Evolutionary conservation across 139 green algal species (phyloP), one percentile per base, ranked within the genome.

Genomic region (Nannochloris sp.): DNA sequence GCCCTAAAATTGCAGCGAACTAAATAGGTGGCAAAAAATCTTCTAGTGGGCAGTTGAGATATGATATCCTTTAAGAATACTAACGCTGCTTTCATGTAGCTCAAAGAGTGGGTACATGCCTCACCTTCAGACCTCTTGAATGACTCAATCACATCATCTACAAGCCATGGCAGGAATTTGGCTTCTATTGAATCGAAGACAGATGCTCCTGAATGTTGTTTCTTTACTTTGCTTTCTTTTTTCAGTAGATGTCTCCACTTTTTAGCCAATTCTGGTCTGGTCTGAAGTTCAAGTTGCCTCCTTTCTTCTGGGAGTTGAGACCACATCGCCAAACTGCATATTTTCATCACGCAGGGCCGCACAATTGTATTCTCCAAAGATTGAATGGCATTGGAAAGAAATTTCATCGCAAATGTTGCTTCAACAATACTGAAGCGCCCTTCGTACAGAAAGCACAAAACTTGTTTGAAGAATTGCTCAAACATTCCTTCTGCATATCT

Each of bases 11-110:
- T 82, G 11, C 74, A 70, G 72, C 96, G 88, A 51, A 92, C 80
- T 48, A 97, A 58, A 62, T 95, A 34, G 0, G 87, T 80, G 40
- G 75, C 82, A 57, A 92, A 77, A 70, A 95, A 95, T 57, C 90
- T 81, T 16, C 86, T 72, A 6, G 87, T 95, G 15, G 86, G 88
- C 48, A 96, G 79, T 74, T 85, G 90, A 19, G 77, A 87, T 23
- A 98, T 75, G 66, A 98, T 76, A 70, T 97, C 90, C 5, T 88
- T 83, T 7, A 96, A 50, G 44, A 96, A 81, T 80, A 95, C 87
- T 18, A 95, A 56, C 64, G 89, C 95, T 21, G 85, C 84, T 84
- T 96, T 88, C 66, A 81, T 92, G 68, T 88, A 88, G 36, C 15
- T 27, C 9, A 19, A 16, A 23, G 23, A 53, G 4, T 37, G 25